These are phyloP conservation scores for Suillus occidentalis DNA, from an alignment of 768 basidiomycete species.

Conservation along the genomic window DNA sequence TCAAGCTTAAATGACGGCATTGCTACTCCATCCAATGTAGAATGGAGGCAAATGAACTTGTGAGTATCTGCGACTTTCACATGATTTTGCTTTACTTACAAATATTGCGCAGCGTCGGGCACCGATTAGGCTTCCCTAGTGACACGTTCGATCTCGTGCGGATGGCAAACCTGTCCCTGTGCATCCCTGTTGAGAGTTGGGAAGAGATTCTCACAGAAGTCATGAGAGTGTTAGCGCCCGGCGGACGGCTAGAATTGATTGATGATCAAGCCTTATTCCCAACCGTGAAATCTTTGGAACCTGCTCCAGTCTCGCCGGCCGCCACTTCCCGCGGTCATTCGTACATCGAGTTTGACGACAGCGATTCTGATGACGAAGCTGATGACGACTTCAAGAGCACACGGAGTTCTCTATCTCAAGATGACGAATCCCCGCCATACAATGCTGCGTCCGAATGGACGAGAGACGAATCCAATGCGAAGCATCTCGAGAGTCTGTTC, in stretches of 20 bases:
- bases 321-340: slow-evolving; percentile 14
- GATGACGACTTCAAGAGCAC: slow-evolving; percentile 33
- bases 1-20: slow-evolving; percentile 35
- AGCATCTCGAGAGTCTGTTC: slow-evolving; percentile 57
- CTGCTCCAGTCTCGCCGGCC: slow-evolving; percentile 9
- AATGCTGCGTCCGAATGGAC: slow-evolving; percentile 40
- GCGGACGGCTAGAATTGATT: slow-evolving; percentile 70
- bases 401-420: slow-evolving; percentile 28
- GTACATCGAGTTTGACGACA: slow-evolving; percentile 23
- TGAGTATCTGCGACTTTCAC: slow-evolving; percentile 35
- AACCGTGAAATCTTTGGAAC: slow-evolving; percentile 38
- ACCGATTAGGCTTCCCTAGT: slow-evolving; percentile 60
- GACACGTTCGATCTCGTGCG: slow-evolving; percentile 70
- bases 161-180: slow-evolving; percentile 66
- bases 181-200: slow-evolving; percentile 65
- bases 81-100: slow-evolving; percentile 13
- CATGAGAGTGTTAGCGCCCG: slow-evolving; percentile 56
- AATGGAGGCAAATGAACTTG: slow-evolving; percentile 68
- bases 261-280: slow-evolving; percentile 74
- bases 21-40: slow-evolving; percentile 37
- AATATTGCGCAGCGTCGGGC: slow-evolving; percentile 43
- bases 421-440: slow-evolving; percentile 20
- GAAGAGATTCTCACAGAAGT: slow-evolving; percentile 57
- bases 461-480: slow-evolving; percentile 37
- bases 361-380: slow-evolving; percentile 13